Conservation (phyloP, 2,329 filamentous ascomycete genomes). For the Orbilia quercus region DNA sequence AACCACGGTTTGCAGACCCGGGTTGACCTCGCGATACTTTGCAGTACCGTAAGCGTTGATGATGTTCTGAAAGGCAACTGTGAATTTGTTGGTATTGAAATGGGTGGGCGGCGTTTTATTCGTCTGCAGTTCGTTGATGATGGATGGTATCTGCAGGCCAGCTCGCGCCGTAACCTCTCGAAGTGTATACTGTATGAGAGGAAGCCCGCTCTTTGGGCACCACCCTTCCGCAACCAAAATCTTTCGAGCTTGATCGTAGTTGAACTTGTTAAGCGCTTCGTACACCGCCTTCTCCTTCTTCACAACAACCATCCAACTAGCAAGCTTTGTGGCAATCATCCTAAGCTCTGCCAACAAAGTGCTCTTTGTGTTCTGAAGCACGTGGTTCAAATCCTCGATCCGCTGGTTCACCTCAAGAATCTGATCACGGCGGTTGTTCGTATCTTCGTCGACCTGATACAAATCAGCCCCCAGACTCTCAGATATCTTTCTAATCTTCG, state of each 20-base stretch:
- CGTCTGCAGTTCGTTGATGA: constrained; percentile 96
- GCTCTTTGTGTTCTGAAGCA: constrained; percentile 92
- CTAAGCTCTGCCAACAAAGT: constrained; percentile 92
- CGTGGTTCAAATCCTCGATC: constrained; percentile 88
- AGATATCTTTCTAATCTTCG: constrained; percentile 98
- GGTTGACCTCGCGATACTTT: constrained; percentile 97
- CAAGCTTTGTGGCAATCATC: constrained; percentile 90
- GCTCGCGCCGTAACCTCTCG: constrained; percentile 97
- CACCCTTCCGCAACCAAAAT: constrained; percentile 97
- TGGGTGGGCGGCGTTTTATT: constrained; percentile 98
- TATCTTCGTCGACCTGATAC: constrained; percentile 97
- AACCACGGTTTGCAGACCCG: constrained; percentile 91
- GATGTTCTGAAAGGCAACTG: constrained; percentile 97
- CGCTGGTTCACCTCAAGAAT: constrained; percentile 97
- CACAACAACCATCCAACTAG: constrained; percentile 96
- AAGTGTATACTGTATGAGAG: constrained; percentile 88
- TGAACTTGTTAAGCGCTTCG: constrained; percentile 93
- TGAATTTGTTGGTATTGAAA: constrained; percentile 98
- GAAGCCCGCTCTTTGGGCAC: constrained; percentile 91
- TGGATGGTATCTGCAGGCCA: constrained; percentile 95
- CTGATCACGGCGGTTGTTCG: constrained; percentile 92
- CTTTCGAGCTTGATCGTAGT: constrained; percentile 93
- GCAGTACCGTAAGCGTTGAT: constrained; percentile 98
- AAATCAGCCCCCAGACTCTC: constrained; percentile 95
- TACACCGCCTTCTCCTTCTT: constrained; percentile 99